Conservation (phyloP, 495 filamentous ascomycete species). For the Hypoxylon intermedium region DNA sequence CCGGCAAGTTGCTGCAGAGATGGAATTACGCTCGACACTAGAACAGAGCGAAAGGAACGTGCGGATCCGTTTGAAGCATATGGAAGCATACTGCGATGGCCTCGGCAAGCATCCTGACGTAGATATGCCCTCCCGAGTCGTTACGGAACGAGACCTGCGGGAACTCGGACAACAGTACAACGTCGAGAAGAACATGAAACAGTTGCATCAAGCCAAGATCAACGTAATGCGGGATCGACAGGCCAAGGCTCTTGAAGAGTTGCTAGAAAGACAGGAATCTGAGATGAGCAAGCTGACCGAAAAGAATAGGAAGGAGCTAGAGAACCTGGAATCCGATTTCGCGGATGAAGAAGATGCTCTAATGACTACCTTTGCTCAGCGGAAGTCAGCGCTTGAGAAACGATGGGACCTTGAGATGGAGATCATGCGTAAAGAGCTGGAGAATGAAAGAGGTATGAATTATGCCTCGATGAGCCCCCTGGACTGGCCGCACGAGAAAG, state of each 20-base stretch:
- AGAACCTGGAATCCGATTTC: slow-evolving; percentile 64
- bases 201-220: slow-evolving; percentile 73
- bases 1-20: slow-evolving; percentile 75
- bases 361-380: slow-evolving; percentile 54
- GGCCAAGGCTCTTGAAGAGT: slow-evolving; percentile 69
- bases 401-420: slow-evolving; percentile 72
- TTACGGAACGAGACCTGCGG: slow-evolving; percentile 64
- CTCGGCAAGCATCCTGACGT: slow-evolving; percentile 47
- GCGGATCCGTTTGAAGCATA: slow-evolving; percentile 73
- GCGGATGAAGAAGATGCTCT: slow-evolving; percentile 61
- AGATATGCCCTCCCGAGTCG: slow-evolving; percentile 50
- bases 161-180: slow-evolving; percentile 77
- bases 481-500: slow-evolving; percentile 47
- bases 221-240: slow-evolving; percentile 83
- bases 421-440: slow-evolving; percentile 66
- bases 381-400: slow-evolving; percentile 57
- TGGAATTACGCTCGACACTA: slow-evolving; percentile 59
- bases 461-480: slow-evolving; percentile 60
- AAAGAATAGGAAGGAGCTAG: slow-evolving; percentile 59
- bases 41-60: slow-evolving; percentile 66
- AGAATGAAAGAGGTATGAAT: slow-evolving; percentile 53
- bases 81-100: slow-evolving; percentile 79
- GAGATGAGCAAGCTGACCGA: slow-evolving; percentile 65
- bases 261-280: slow-evolving; percentile 67
- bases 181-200: slow-evolving; percentile 71